A percentile compares a stretch with the other conserved stretches of the same genome.
Evolutionary conservation across 305 asterid genomes (phyloP).

Genomic region (Fraxinus baroniana): DNA sequence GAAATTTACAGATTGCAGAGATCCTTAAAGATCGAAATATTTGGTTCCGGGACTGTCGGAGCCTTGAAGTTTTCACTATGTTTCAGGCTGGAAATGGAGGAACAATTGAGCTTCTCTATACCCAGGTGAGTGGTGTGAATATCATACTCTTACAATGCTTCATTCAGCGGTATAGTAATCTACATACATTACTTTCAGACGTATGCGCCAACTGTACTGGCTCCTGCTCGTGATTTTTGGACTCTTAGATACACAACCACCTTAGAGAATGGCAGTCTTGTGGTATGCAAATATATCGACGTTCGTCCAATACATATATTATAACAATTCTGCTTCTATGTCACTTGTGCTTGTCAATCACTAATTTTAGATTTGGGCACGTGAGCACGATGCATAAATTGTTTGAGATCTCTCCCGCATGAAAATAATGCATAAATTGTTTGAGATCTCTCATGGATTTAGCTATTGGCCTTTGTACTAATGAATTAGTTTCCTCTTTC

Average conservation of each 20-base stretch:
- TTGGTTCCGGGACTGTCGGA: conserved; percentile 95
- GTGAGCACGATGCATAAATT: neutral
- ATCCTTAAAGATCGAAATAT: conserved; percentile 88
- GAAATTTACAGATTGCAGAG: conserved; percentile 67
- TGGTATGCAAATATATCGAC: conserved; percentile 49
- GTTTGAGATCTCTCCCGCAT: neutral
- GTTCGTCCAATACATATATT: neutral
- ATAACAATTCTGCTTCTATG: neutral
- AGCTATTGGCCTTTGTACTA: neutral
- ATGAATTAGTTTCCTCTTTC: neutral
- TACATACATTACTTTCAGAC: conserved; percentile 42
- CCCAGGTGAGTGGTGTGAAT: conserved; percentile 54
- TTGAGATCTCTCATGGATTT: neutral
- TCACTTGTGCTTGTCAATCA: neutral
- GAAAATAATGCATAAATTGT: neutral
- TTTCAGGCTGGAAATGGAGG: conserved; percentile 91
- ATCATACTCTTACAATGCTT: neutral
- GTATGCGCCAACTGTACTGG: conserved; percentile 87
- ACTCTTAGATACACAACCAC: conserved; percentile 89
- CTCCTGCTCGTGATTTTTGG: conserved; percentile 99
- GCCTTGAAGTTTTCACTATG: conserved; percentile 79
- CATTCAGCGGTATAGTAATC: neutral
- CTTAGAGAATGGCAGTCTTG: conserved; percentile 81
- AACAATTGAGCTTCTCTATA: conserved; percentile 75
- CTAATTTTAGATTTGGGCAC: neutral